Conservation (phyloP, 768 basidiomycete species). For the Lentinula guzmanii region DNA sequence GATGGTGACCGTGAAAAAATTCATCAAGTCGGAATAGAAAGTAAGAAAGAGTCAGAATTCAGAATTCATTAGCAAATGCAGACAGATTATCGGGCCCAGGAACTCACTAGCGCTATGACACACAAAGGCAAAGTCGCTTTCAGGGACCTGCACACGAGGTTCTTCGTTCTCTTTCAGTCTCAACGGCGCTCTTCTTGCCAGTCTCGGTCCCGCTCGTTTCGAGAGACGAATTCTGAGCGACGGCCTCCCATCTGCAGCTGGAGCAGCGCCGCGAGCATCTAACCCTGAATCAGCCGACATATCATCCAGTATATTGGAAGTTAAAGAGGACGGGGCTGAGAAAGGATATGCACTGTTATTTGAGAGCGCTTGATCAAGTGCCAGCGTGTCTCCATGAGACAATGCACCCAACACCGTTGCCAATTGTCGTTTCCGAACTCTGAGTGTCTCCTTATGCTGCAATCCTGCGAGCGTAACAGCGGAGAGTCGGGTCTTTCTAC, state of each 20-base stretch:
- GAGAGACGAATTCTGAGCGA: constrained; percentile 45
- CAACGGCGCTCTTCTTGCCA: constrained; percentile 36
- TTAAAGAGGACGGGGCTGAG: not conserved
- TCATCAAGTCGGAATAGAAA: not conserved
- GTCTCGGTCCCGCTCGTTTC: constrained; percentile 44
- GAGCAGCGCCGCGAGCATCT: not conserved
- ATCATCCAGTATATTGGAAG: not conserved
- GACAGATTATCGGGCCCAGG: not conserved
- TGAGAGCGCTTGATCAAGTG: not conserved
- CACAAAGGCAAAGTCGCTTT: constrained; percentile 51
- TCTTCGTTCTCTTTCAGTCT: constrained; percentile 31
- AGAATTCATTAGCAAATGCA: not conserved
- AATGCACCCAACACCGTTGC: constrained; percentile 63
- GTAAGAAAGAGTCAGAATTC: no score
- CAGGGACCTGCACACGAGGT: constrained; percentile 40
- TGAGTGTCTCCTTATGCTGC: constrained; percentile 72
- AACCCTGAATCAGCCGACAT: not conserved
- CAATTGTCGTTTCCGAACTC: constrained; percentile 62
- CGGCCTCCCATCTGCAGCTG: not conserved
- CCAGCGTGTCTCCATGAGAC: constrained; percentile 31
- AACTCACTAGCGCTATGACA: constrained; percentile 71
- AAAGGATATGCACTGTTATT: not conserved
- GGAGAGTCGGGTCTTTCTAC: constrained; percentile 40
- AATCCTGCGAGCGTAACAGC: constrained; percentile 62
- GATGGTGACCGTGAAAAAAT: not conserved